Base-by-base conservation (phyloP, 495 filamentous ascomycete species). In the Hypoxylon intermedium region DNA sequence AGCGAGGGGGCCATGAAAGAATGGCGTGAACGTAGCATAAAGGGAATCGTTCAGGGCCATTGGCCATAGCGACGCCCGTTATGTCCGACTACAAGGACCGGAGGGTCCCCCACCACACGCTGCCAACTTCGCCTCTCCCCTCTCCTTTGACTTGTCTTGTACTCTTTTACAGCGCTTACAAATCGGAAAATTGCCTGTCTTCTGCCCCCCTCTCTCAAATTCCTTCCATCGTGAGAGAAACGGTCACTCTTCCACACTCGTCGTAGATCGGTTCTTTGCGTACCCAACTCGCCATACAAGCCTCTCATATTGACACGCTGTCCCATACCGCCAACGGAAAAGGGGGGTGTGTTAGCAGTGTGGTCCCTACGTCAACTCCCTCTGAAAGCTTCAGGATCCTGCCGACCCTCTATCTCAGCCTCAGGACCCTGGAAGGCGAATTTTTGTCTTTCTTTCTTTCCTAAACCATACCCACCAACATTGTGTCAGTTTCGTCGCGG, bases 131-230 rank as follows among this genome's bases (percentile, higher is more conserved):
- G n/a, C n/a, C n/a, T n/a, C n/a, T n/a, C n/a, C n/a, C n/a, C n/a
- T n/a, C n/a, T 28, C 58, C 47, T 52, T 65, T 61, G 26, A 43
- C 30, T 13, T 38, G 21, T 20, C 13, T 26, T 52, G 3, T 37
- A 12, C 47, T 33, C 33, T 44, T 37, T 12, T 53, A 53, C 41
- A 53, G 46, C 24, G 63, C 63, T 68, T 68, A 68, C 65, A 68
- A 68, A 68, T 68, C 60, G 65, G 65, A 68, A 64, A 64, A 53
- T 60, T 60, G 52, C 60, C 49, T 31, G 56, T 47, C 49, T 65
- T 68, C 57, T 65, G 56, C 51, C 52, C 65, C 60, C 60, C 61
- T 68, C 65, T 68, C 60, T 61, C 43, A 12, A 61, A 49, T 68
- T 68, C 60, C 59, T 65, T 65, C 56, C 57, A 50, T 68, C 57